phyloP scores from a whole-genome alignment of 2,329 filamentous ascomycete species.

The Colletotrichum sp. region DNA sequence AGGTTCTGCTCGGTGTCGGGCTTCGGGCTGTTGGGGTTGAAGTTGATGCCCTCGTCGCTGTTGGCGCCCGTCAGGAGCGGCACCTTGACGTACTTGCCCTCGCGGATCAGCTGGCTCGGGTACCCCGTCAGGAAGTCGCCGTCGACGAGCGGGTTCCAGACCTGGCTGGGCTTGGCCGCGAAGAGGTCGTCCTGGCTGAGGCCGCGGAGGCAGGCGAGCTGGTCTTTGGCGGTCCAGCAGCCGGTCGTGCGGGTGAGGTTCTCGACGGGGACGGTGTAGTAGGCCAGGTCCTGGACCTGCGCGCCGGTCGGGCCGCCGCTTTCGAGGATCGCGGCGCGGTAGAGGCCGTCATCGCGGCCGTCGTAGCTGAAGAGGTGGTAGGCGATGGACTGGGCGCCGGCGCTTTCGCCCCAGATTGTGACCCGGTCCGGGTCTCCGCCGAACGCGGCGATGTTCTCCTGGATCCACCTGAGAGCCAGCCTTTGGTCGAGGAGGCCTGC shows the following conservation, averaged over 20 bases:
- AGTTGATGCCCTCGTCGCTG: conserved; percentile 51
- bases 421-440: conserved; percentile 52
- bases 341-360: conserved; percentile 60
- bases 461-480: conserved; percentile 54
- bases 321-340: conserved; percentile 58
- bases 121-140: conserved; percentile 53
- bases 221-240: conserved; percentile 37
- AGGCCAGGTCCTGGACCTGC: conserved; percentile 35
- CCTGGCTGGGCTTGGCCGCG: conserved; percentile 37
- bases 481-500: conserved; percentile 57
- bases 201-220: conserved; percentile 41
- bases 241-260: conserved; percentile 38
- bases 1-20: conserved; percentile 48
- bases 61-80: conserved; percentile 54
- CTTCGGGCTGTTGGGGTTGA: conserved; percentile 39
- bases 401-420: conserved; percentile 54
- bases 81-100: conserved; percentile 47
- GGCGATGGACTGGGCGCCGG: conserved; percentile 44
- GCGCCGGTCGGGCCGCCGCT: conserved; percentile 47
- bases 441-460: conserved; percentile 58
- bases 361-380: conserved; percentile 61
- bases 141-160: conserved; percentile 50
- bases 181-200: conserved; percentile 36
- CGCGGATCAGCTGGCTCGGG: conserved; percentile 47
- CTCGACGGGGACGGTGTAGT: conserved; percentile 37